Evolutionary conservation across 495 filamentous ascomycete genomes (phyloP).

Genomic region (Emericellopsis terricola): DNA sequence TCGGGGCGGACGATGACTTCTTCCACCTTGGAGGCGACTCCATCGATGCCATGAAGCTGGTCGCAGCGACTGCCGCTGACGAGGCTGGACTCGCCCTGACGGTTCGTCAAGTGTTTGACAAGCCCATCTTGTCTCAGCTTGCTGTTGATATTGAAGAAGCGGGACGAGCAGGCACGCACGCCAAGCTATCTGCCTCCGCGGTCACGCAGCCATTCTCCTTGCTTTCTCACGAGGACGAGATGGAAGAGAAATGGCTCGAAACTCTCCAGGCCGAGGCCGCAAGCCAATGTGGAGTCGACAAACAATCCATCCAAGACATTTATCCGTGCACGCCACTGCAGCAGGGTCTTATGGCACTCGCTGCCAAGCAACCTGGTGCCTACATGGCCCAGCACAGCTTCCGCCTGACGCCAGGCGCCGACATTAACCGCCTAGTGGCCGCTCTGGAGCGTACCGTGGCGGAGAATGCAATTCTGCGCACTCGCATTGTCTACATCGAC

Average conservation of each 20-base stretch:
- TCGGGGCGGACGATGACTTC: conserved; percentile 38
- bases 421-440: not conserved
- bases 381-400: not conserved
- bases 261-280: no score
- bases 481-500: not conserved
- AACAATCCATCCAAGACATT: not conserved
- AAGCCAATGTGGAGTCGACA: no score
- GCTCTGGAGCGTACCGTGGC: not conserved
- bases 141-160: no score
- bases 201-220: no score
- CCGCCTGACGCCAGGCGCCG: not conserved
- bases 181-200: no score
- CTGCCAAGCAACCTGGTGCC: not conserved
- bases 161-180: no score
- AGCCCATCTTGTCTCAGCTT: no score
- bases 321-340: not conserved
- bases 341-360: not conserved
- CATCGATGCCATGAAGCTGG: conserved; percentile 50
- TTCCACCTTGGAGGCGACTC: conserved; percentile 52
- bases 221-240: no score
- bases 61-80: no score
- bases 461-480: not conserved
- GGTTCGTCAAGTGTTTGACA: no score
- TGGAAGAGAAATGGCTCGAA: no score
- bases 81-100: no score